These are phyloP conservation scores for Yamadazyma dendronema DNA, from an alignment of 1,139 yeast species.

Conservation along the genomic window DNA sequence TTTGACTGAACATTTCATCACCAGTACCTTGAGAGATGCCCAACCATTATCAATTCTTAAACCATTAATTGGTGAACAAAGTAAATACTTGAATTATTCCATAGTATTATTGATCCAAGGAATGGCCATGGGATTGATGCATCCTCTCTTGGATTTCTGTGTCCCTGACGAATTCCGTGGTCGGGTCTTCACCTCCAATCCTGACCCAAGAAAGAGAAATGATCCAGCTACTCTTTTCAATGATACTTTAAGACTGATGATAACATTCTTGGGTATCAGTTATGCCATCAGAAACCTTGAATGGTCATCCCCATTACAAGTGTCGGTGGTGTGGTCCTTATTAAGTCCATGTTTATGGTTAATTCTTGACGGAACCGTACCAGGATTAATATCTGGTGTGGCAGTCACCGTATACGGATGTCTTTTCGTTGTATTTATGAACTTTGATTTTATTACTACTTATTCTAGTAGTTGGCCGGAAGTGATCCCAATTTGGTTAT, in stretches of 20 bases:
- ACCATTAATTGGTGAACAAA: conserved; percentile 5
- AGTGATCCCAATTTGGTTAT: conserved; percentile 41
- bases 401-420: conserved; percentile 42
- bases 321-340: conserved; percentile 70
- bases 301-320: conserved; percentile 77
- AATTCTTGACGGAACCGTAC: conserved; percentile 69
- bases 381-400: conserved; percentile 57
- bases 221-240: conserved; percentile 29
- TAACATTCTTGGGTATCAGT: conserved; percentile 79
- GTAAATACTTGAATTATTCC: conserved; percentile 15
- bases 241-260: conserved; percentile 54
- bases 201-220: conserved; percentile 27
- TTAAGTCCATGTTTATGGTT: conserved; percentile 82
- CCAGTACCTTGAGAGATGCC: conserved; percentile 29
- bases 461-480: conserved; percentile 17
- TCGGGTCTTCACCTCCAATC: conserved; percentile 30
- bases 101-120: conserved; percentile 50
- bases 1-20: conserved; percentile 33
- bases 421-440: conserved; percentile 33
- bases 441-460: conserved; percentile 17
- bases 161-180: conserved; percentile 36
- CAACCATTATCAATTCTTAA: conserved; percentile 21
- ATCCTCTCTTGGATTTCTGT: conserved; percentile 58
- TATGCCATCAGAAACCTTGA: conserved; percentile 80
- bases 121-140: conserved; percentile 56